Evolutionary conservation across 2,329 filamentous ascomycete genomes (phyloP), one percentile per base, ranked within the genome.

Genomic region (Phaeomoniella chlamydospora): DNA sequence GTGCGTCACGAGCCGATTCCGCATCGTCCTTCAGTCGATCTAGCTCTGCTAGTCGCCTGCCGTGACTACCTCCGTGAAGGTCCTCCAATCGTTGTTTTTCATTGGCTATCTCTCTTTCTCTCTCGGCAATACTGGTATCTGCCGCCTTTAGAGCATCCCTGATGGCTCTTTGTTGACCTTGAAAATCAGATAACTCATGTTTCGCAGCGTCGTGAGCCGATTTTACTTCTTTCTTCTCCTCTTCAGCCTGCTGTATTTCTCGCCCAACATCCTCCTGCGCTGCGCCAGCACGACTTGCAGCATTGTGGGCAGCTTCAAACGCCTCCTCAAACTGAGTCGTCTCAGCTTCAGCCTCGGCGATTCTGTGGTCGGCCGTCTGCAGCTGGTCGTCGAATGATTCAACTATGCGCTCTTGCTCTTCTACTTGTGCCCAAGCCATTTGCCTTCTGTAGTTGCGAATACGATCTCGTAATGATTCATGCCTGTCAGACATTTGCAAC

Each of bases 351-450:
- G 57, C 54, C 17, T 62, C 57, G 12, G 62, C 52, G 15, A 80
- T 70, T 33, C 66, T 63, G 11, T 62, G 56, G 6, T 65, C 56
- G 2, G 56, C 49, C 22, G 50, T 47, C 4, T 38, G 43, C 26
- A 66, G 43, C 36, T 59, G 51, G 5, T 47, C 38, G 18, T 48
- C 49, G 11, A 70, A 46, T 12, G 45, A 42, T 33, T 58, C 54
- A 17, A 56, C 49, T 18, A 49, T 47, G 50, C 55, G 59, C 55
- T 96, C 88, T 53, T 82, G 70, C 38, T 84, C 76, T 34, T 77
- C 72, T 1, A 96, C 86, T 50, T 92, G 83, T 15, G 76, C 72
- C 90, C 90, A 98, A n/a, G 80, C 77, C 42, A 84, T 64, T 58
- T 92, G 80, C 13, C 70, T 66, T 31, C 67, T 61, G 31, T 81